These are phyloP conservation scores for Vitis rupestris DNA, from an alignment of 164 flowering plant species.

Conservation along the genomic window DNA sequence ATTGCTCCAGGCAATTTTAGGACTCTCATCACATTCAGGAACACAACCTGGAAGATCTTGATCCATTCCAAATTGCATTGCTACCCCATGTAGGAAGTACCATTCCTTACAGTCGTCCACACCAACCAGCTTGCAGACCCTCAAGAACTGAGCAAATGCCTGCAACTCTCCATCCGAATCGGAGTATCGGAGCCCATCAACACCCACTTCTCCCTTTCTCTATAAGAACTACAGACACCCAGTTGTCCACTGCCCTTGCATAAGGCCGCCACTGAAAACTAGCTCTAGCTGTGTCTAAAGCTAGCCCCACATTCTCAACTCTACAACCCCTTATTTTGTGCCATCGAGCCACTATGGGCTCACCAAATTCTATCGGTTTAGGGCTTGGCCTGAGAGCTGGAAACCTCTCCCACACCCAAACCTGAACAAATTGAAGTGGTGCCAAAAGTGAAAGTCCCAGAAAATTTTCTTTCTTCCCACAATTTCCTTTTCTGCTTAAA, in stretches of 20 bases:
- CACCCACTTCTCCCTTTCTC: conserved; percentile 21
- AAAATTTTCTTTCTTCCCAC: not conserved
- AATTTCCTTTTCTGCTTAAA: not conserved
- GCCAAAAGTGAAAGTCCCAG: conserved; percentile 16
- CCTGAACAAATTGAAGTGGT: conserved; percentile 33
- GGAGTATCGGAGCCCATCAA: not conserved
- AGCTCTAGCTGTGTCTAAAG: conserved; percentile 16
- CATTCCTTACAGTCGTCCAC: conserved; percentile 19
- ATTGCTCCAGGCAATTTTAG: conserved; percentile 26
- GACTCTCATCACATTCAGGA: not conserved
- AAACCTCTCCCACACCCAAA: conserved; percentile 53
- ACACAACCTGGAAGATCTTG: conserved; percentile 38
- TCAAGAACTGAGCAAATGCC: conserved; percentile 29
- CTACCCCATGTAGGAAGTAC: conserved; percentile 43
- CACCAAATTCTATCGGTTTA: conserved; percentile 9
- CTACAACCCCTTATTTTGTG: not conserved
- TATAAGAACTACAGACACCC: conserved; percentile 6
- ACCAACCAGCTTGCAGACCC: conserved; percentile 34
- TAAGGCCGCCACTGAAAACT: conserved; percentile 39
- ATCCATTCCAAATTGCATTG: conserved; percentile 54
- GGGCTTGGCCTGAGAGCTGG: conserved; percentile 21
- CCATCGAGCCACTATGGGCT: conserved; percentile 39
- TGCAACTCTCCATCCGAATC: conserved; percentile 11
- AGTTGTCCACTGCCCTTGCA: conserved; percentile 1
- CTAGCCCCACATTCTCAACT: conserved; percentile 11